Evolutionary conservation across 495 filamentous ascomycete species (phyloP).

Genomic region (Cairneyella variabilis): DNA sequence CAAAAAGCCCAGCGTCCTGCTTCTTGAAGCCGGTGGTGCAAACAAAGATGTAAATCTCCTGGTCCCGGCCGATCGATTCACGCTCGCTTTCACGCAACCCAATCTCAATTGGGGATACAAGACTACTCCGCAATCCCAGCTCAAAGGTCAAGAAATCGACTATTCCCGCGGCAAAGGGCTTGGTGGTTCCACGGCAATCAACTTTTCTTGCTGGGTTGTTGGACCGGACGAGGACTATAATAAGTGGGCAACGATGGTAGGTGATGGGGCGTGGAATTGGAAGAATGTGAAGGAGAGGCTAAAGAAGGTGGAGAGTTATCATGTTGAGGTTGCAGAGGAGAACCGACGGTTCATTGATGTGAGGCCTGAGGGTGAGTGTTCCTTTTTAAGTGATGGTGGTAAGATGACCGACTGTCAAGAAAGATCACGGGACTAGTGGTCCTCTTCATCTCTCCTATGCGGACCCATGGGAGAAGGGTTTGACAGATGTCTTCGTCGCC

Average conservation of each 20-base stretch:
- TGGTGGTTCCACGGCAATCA: conserved; percentile 59
- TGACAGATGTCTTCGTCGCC: conserved; percentile 39
- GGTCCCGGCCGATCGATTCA: conserved; percentile 49
- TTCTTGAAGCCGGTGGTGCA: conserved; percentile 53
- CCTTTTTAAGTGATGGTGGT: no score
- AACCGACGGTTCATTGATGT: conserved; percentile 32
- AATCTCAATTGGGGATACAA: conserved; percentile 59
- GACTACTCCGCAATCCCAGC: conserved; percentile 50
- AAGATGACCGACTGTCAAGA: background rate
- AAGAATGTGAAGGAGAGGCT: conserved; percentile 41
- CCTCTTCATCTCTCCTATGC: conserved; percentile 44
- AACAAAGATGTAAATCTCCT: conserved; percentile 44
- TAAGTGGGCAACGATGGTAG: conserved; percentile 40
- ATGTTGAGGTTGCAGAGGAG: conserved; percentile 32
- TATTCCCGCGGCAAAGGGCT: conserved; percentile 57
- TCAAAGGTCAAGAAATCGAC: conserved; percentile 46
- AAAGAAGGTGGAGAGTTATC: conserved; percentile 52
- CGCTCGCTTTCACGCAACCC: conserved; percentile 41
- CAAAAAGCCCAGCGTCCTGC: conserved; percentile 44
- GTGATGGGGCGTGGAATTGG: conserved; percentile 48
- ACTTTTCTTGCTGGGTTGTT: conserved; percentile 56
- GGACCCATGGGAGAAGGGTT: conserved; percentile 44
- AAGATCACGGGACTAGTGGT: conserved; percentile 48
- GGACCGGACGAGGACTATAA: conserved; percentile 61
- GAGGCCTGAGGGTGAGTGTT: conserved; percentile 33